These are phyloP conservation scores for Rhizomucor miehei DNA, from an alignment of 371 early-diverging fungal genomes.

Conservation along the genomic window DNA sequence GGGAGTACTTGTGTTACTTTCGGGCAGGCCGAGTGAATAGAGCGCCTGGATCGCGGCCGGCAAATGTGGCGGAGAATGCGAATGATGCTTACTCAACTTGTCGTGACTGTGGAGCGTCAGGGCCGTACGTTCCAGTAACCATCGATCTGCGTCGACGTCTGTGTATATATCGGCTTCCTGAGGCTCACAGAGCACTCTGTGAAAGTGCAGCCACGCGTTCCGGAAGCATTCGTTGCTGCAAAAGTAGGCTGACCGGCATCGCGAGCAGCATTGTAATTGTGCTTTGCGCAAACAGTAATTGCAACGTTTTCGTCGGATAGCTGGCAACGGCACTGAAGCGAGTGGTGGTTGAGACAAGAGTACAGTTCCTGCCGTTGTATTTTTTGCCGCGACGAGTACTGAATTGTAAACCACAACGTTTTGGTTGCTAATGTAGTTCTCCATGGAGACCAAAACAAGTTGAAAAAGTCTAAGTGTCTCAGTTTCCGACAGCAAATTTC, in stretches of 20 bases:
- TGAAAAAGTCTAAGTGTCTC: too few species aligned
- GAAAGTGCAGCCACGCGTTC: conserved; percentile 46
- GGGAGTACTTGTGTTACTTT: background rate
- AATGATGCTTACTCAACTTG: conserved; percentile 47
- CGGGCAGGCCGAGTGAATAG: conserved; percentile 14
- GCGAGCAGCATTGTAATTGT: conserved; percentile 44
- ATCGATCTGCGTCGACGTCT: conserved; percentile 40
- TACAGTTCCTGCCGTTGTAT: conserved; percentile 16
- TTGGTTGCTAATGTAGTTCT: too few species aligned
- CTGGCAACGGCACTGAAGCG: conserved; percentile 38
- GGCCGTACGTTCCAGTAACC: conserved; percentile 41
- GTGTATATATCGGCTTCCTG: conserved; percentile 36
- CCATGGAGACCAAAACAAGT: too few species aligned
- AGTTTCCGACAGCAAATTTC: too few species aligned
- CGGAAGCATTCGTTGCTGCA: conserved; percentile 46
- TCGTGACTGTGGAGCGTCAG: conserved; percentile 45
- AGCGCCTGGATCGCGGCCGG: conserved; percentile 37
- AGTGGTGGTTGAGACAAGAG: conserved; percentile 30
- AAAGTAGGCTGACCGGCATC: conserved; percentile 46
- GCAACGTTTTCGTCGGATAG: conserved; percentile 38
- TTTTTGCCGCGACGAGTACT: background rate
- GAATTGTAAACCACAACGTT: too few species aligned
- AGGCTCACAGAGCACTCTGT: conserved; percentile 40
- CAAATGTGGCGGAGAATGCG: conserved; percentile 40
- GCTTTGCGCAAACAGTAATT: conserved; percentile 40